Percentiles rank a stretch among this genome's conserved stretches.
phyloP scores from a whole-genome alignment of 768 basidiomycete genomes.

The Pisolithus sp. region DNA sequence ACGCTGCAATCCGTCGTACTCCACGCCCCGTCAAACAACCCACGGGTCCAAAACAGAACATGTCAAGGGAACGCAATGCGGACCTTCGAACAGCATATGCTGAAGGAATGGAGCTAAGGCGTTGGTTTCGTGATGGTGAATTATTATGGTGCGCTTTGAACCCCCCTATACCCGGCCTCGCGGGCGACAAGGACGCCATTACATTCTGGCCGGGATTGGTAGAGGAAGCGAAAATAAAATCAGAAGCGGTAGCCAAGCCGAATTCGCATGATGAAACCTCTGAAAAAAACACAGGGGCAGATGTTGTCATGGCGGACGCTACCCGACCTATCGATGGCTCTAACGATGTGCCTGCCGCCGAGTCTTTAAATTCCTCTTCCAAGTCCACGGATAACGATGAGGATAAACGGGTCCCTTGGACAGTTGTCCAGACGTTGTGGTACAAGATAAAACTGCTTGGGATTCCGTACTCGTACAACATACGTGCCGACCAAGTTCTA shows the following conservation, averaged over 20 bases:
- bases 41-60: constrained; percentile 39
- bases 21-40: constrained; percentile 29
- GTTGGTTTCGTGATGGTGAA: constrained; percentile 66
- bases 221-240: constrained; percentile 47
- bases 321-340: constrained; percentile 8
- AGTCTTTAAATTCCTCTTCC: constrained; percentile 1
- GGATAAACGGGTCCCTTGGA: constrained; percentile 42
- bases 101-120: constrained; percentile 39
- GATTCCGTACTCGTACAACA: constrained; percentile 40
- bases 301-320: constrained; percentile 1
- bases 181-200: constrained; percentile 40
- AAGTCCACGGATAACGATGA: constrained; percentile 6
- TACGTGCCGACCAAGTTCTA: constrained; percentile 54
- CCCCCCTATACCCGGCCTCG: constrained; percentile 39
- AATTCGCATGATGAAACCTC: neutral
- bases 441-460: constrained; percentile 70
- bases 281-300: neutral
- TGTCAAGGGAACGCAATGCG: constrained; percentile 55
- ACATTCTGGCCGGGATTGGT: constrained; percentile 71
- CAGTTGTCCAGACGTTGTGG: constrained; percentile 47
- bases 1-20: constrained; percentile 34
- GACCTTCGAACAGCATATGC: constrained; percentile 57
- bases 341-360: constrained; percentile 3
- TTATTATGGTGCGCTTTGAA: constrained; percentile 63
- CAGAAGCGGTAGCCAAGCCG: constrained; percentile 31